Percentiles rank a stretch among this genome's conserved stretches.
Evolutionary conservation across 202 grass and related monocot genomes (phyloP).

Genomic region (Dendrocalamus latiflorus): DNA sequence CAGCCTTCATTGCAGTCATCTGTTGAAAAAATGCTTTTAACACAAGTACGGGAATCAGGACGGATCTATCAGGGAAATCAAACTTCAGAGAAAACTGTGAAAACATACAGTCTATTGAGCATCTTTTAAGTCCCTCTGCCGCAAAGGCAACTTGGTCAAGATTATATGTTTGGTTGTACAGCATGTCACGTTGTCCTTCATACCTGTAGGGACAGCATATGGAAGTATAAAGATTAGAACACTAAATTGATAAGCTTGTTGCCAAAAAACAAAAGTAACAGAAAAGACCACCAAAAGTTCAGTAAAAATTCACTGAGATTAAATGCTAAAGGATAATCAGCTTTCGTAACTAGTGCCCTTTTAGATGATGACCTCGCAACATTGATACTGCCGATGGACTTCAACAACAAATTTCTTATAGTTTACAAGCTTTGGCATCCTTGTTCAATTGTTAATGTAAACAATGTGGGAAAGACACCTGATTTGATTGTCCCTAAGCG

Average conservation of each 20-base stretch:
- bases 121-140: conserved; percentile 71
- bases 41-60: neutral
- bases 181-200: conserved; percentile 79
- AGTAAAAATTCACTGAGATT: neutral
- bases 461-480: neutral
- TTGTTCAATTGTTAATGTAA: neutral
- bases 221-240: neutral
- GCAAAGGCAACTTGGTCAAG: conserved; percentile 94
- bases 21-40: conserved; percentile 23
- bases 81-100: neutral
- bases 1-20: conserved; percentile 89
- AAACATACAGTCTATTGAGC: conserved; percentile 73
- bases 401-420: neutral
- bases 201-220: conserved; percentile 49
- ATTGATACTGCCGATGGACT: neutral
- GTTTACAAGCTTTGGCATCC: neutral
- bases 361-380: neutral
- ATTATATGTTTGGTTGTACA: conserved; percentile 91
- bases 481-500: neutral
- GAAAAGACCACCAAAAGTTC: neutral
- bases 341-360: neutral
- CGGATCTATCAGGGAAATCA: neutral
- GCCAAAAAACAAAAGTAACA: neutral
- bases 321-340: neutral
- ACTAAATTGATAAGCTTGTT: neutral